Conservation (phyloP, 2,329 filamentous ascomycete genomes). For the Colletotrichum sp. region DNA sequence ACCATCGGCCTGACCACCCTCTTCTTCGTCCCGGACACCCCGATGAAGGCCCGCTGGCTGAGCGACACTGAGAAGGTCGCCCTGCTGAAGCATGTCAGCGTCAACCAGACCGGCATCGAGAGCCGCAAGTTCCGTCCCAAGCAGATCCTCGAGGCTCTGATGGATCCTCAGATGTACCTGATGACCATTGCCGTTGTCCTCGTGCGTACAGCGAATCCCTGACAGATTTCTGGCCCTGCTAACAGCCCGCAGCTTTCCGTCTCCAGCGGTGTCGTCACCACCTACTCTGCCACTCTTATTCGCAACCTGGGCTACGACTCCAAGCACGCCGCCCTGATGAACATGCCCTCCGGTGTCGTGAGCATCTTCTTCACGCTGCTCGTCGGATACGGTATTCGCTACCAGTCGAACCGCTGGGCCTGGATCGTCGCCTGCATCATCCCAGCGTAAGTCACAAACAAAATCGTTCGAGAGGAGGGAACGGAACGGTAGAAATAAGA, state of each 20-base stretch:
- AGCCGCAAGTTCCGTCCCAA: slow-evolving; percentile 57
- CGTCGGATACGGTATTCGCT: slow-evolving; percentile 52
- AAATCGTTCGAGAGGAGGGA: neutral
- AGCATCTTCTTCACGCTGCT: slow-evolving; percentile 57
- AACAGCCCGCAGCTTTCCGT: slow-evolving; percentile 43
- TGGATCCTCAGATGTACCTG: slow-evolving; percentile 58
- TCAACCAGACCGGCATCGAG: slow-evolving; percentile 64
- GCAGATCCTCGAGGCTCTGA: slow-evolving; percentile 57
- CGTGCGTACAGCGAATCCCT: slow-evolving; percentile 33
- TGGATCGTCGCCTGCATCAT: slow-evolving; percentile 55
- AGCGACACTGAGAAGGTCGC: slow-evolving; percentile 42
- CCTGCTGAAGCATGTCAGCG: slow-evolving; percentile 57
- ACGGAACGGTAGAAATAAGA: neutral
- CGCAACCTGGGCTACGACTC: slow-evolving; percentile 49
- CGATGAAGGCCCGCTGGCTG: slow-evolving; percentile 44
- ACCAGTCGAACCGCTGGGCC: slow-evolving; percentile 52
- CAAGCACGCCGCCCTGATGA: slow-evolving; percentile 54
- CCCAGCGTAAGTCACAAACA: slow-evolving; percentile 42
- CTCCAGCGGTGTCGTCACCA: slow-evolving; percentile 59
- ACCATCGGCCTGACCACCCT: slow-evolving; percentile 42
- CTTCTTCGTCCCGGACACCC: slow-evolving; percentile 51
- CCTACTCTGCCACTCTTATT: slow-evolving; percentile 61
- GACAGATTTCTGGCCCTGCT: neutral
- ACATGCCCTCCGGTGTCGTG: slow-evolving; percentile 58
- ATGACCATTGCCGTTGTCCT: slow-evolving; percentile 53